Percentiles rank a stretch among this genome's conserved stretches.
Conservation (phyloP, 2,329 filamentous ascomycete species). For the Talaromyces sp. region DNA sequence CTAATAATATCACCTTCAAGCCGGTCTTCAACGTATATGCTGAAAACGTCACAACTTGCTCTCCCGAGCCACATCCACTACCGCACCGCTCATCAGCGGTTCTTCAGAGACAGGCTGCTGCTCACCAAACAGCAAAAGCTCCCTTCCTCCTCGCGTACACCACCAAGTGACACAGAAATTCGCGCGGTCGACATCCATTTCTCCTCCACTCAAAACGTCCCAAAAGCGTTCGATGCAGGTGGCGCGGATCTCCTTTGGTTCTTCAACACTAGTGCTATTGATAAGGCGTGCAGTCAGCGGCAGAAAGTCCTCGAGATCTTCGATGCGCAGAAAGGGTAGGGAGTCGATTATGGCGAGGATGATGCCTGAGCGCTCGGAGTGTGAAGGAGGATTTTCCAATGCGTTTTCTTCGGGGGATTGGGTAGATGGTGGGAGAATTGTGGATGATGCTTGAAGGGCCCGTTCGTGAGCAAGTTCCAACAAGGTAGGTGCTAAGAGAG, state of each 20-base stretch:
- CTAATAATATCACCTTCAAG: neutral
- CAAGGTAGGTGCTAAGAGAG: constrained; percentile 71
- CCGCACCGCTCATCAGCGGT: constrained; percentile 52
- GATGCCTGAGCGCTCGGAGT: constrained; percentile 72
- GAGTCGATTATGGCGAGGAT: constrained; percentile 74
- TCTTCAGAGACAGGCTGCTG: constrained; percentile 41
- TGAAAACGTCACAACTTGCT: constrained; percentile 44
- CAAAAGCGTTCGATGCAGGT: constrained; percentile 67
- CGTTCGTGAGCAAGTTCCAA: constrained; percentile 72
- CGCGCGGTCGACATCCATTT: constrained; percentile 83
- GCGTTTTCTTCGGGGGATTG: constrained; percentile 29
- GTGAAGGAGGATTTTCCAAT: constrained; percentile 24
- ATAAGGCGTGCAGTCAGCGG: constrained; percentile 64
- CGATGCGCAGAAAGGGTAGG: constrained; percentile 65
- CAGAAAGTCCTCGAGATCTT: constrained; percentile 74
- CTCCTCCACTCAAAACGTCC: constrained; percentile 71
- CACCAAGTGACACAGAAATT: constrained; percentile 80
- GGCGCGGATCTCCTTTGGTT: constrained; percentile 54
- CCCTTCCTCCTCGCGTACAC: constrained; percentile 60
- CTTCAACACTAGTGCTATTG: constrained; percentile 45
- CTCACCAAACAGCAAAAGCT: constrained; percentile 48
- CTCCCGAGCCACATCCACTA: constrained; percentile 32
- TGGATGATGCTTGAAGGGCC: constrained; percentile 50
- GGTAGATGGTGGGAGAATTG: constrained; percentile 40
- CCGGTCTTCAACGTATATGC: neutral